A percentile compares a stretch with the other conserved stretches of the same genome.
These are phyloP conservation scores for Pestalotiopsis sp. DNA, from an alignment of 2,329 filamentous ascomycete species.

Conservation along the genomic window DNA sequence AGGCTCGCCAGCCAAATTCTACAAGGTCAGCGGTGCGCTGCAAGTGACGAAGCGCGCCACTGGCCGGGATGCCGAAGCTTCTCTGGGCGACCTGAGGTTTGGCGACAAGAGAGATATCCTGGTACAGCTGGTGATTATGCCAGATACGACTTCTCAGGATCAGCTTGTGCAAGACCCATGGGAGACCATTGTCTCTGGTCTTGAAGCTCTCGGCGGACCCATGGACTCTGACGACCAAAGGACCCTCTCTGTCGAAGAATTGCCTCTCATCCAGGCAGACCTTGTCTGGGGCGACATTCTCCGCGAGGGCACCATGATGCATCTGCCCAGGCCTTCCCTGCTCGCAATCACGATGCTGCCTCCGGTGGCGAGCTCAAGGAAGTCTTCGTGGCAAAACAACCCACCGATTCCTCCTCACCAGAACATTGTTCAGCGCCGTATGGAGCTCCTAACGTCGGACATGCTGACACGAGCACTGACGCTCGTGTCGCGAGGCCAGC, in stretches of 20 bases:
- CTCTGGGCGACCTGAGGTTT: slow-evolving; percentile 88
- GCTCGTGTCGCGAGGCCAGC: slow-evolving; percentile 86
- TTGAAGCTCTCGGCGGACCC: slow-evolving; percentile 89
- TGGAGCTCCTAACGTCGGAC: slow-evolving; percentile 96
- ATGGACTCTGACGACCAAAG: slow-evolving; percentile 86
- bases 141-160: slow-evolving; percentile 82
- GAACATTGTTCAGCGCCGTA: slow-evolving; percentile 90
- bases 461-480: slow-evolving; percentile 95
- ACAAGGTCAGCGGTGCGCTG: slow-evolving; percentile 95
- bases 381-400: slow-evolving; percentile 62
- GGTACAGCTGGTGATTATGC: slow-evolving; percentile 89
- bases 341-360: slow-evolving; percentile 96
- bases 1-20: slow-evolving; percentile 95
- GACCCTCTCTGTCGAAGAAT: slow-evolving; percentile 85
- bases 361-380: slow-evolving; percentile 62
- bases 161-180: slow-evolving; percentile 90
- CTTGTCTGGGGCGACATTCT: slow-evolving; percentile 92
- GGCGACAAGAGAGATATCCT: slow-evolving; percentile 94
- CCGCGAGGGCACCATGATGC: slow-evolving; percentile 81
- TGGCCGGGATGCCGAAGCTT: slow-evolving; percentile 90
- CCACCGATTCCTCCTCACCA: slow-evolving; percentile 95
- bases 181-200: slow-evolving; percentile 94
- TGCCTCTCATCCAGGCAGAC: slow-evolving; percentile 93
- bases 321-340: slow-evolving; percentile 86
- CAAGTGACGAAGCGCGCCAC: slow-evolving; percentile 97